Percentiles rank a stretch among this genome's conserved stretches.
phyloP scores from a whole-genome alignment of 176 grass and related monocot genomes.

The Saccharum spontaneum region DNA sequence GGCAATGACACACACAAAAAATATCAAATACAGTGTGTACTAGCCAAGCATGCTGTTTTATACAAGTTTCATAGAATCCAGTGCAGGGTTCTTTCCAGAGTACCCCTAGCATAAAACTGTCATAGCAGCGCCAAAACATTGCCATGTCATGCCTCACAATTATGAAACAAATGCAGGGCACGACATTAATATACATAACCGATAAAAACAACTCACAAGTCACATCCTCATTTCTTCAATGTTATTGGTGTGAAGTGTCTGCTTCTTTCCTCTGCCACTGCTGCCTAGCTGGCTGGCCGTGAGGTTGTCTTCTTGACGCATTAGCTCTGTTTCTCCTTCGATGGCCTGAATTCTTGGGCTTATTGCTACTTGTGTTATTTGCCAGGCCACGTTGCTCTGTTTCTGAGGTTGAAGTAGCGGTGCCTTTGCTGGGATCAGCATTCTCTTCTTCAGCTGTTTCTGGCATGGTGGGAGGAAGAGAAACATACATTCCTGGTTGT shows the following conservation, averaged over 20 bases:
- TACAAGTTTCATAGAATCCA: neutral
- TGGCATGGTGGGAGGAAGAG: conserved; percentile 32
- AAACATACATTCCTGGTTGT: conserved; percentile 82
- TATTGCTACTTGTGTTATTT: conserved; percentile 39
- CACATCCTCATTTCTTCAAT: neutral
- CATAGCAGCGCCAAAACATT: neutral
- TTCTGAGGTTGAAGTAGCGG: conserved; percentile 18
- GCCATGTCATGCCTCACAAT: neutral
- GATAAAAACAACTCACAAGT: neutral
- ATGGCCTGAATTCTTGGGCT: conserved; percentile 43
- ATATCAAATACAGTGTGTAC: neutral
- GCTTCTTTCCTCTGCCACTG: conserved; percentile 68
- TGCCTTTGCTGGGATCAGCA: conserved; percentile 25
- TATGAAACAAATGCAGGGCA: neutral
- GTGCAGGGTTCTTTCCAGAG: neutral
- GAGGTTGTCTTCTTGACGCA: conserved; percentile 46
- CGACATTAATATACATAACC: neutral
- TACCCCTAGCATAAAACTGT: neutral
- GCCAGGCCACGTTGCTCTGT: conserved; percentile 17
- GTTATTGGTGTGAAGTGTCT: conserved; percentile 56
- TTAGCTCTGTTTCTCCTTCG: conserved; percentile 49
- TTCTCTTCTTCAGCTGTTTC: conserved; percentile 21
- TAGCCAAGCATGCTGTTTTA: neutral
- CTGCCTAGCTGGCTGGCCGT: conserved; percentile 33
- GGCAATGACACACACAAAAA: neutral